Conservation (phyloP, 306 rosid genomes). For the Vachellia pachyceras region DNA sequence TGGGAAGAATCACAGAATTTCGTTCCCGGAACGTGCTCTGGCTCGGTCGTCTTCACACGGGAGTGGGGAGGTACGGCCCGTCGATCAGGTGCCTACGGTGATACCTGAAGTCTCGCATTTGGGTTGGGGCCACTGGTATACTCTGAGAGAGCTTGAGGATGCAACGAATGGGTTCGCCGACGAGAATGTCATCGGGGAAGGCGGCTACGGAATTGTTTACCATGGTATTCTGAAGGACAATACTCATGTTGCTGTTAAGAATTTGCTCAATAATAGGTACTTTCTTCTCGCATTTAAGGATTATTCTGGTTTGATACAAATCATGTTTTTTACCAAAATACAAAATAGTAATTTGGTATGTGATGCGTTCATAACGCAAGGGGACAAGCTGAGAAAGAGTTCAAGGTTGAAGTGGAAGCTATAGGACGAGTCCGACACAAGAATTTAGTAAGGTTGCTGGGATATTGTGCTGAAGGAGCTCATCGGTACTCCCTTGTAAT, state of each 20-base stretch:
- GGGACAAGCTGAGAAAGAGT: conserved; percentile 81
- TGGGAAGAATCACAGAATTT: conserved; percentile 65
- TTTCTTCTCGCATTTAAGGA: not conserved
- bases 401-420: conserved; percentile 71
- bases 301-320: not conserved
- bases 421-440: conserved; percentile 76
- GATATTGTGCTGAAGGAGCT: conserved; percentile 79
- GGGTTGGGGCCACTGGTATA: conserved; percentile 79
- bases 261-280: conserved; percentile 68
- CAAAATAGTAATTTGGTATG: not conserved
- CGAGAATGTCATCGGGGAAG: conserved; percentile 69
- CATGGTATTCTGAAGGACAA: conserved; percentile 61
- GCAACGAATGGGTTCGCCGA: conserved; percentile 56
- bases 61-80: conserved; percentile 58
- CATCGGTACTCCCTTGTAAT: conserved; percentile 51
- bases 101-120: conserved; percentile 71
- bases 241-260: conserved; percentile 62
- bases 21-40: conserved; percentile 53
- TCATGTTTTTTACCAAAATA: too few relatives aligned
- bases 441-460: conserved; percentile 66
- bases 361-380: conserved; percentile 35
- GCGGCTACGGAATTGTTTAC: conserved; percentile 73
- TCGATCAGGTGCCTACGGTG: conserved; percentile 53
- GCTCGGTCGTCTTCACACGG: conserved; percentile 62
- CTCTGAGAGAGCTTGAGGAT: conserved; percentile 71